Percentiles rank a stretch among this genome's conserved stretches.
phyloP scores from a whole-genome alignment of 345 rosid genomes.

The Kernera saxatilis region DNA sequence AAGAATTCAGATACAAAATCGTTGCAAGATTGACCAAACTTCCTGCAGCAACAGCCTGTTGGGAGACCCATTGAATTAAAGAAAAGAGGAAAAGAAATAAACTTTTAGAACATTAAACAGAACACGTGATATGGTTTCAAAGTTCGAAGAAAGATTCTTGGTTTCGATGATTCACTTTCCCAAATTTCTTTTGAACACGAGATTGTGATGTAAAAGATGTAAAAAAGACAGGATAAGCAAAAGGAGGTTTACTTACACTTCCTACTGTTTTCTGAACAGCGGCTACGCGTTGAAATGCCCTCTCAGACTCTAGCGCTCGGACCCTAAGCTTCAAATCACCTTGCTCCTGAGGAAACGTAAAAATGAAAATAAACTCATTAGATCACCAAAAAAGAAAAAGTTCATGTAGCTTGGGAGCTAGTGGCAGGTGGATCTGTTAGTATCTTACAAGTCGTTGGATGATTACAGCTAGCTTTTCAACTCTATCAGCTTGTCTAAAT shows the following conservation, averaged over 20 bases:
- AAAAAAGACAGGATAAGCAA: not conserved
- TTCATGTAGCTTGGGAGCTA: not conserved
- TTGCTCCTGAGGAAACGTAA: conserved; percentile 60
- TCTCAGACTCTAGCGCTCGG: conserved; percentile 84
- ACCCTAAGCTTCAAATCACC: conserved; percentile 97
- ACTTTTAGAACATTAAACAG: not conserved
- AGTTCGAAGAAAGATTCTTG: not conserved
- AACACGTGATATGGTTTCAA: not conserved
- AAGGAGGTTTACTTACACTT: conserved; percentile 56
- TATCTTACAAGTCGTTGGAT: conserved; percentile 73
- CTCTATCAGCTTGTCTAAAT: conserved; percentile 95
- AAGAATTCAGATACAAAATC: conserved; percentile 77
- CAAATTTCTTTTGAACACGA: not conserved
- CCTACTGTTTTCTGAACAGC: conserved; percentile 90
- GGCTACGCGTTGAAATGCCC: conserved; percentile 95
- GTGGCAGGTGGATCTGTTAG: not conserved
- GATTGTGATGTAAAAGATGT: not conserved
- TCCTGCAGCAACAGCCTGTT: conserved; percentile 93
- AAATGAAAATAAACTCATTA: not conserved
- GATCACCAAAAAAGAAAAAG: not conserved
- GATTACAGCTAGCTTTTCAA: conserved; percentile 79
- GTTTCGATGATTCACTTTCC: not conserved
- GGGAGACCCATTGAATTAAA: not conserved
- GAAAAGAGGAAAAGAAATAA: conserved; percentile 13
- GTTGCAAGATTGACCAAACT: conserved; percentile 93